These are phyloP conservation scores for Pichia membranifaciens DNA, from an alignment of 805 yeast genomes.

Conservation along the genomic window DNA sequence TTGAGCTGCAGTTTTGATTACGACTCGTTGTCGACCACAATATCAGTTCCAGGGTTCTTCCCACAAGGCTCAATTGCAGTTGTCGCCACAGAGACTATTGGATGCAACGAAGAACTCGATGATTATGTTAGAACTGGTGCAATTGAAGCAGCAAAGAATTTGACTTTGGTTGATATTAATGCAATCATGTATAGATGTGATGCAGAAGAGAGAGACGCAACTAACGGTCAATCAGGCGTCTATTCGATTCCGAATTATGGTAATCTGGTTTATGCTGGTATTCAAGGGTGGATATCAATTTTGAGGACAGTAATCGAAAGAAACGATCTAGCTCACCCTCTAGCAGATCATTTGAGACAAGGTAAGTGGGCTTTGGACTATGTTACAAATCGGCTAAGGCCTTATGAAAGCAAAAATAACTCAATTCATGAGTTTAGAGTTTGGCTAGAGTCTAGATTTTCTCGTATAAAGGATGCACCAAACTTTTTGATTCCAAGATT, in stretches of 20 bases:
- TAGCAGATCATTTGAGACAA: constrained; percentile 70
- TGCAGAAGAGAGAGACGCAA: constrained; percentile 79
- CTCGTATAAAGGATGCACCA: constrained; percentile 61
- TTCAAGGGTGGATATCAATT: constrained; percentile 86
- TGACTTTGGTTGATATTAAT: constrained; percentile 67
- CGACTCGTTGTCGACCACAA: constrained; percentile 39
- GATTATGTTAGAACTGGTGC: constrained; percentile 70
- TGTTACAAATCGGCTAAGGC: constrained; percentile 53
- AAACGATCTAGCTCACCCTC: constrained; percentile 79
- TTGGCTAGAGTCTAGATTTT: constrained; percentile 67
- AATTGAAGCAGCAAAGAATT: constrained; percentile 56
- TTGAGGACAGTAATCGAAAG: constrained; percentile 53
- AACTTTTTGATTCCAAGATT: constrained; percentile 79
- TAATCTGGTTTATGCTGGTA: constrained; percentile 73
- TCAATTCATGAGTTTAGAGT: constrained; percentile 50
- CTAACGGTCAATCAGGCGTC: constrained; percentile 65
- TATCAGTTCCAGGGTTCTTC: constrained; percentile 56
- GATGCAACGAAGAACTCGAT: constrained; percentile 62
- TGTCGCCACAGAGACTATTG: constrained; percentile 61
- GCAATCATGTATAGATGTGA: constrained; percentile 72
- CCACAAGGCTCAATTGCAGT: constrained; percentile 91
- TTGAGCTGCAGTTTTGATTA: constrained; percentile 44
- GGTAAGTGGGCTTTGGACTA: constrained; percentile 91
- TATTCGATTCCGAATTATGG: constrained; percentile 76
- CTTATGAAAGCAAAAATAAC: constrained; percentile 40